phyloP scores from a whole-genome alignment of 1,284 basidiomycete species.

The Boletus austroedulis region DNA sequence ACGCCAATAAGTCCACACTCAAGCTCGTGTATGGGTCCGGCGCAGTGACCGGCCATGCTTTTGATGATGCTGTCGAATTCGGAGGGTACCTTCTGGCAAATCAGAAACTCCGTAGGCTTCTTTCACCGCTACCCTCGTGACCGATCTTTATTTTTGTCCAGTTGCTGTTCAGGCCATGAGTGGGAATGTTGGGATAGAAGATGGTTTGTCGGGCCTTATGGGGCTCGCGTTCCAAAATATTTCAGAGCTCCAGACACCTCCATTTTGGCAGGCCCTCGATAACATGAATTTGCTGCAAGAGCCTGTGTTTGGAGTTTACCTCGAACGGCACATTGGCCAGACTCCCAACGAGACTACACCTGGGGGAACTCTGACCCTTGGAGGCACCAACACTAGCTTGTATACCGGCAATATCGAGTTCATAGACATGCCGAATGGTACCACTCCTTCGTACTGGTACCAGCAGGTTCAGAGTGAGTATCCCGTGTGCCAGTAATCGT shows the following conservation, averaged over 20 bases:
- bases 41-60: slow-evolving; percentile 41
- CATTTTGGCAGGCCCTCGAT: slow-evolving; percentile 67
- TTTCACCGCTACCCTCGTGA: neutral
- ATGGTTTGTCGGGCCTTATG: slow-evolving; percentile 56
- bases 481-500: neutral
- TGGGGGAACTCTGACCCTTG: slow-evolving; percentile 70
- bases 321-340: slow-evolving; percentile 44
- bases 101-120: slow-evolving; percentile 29
- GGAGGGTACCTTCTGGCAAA: slow-evolving; percentile 41
- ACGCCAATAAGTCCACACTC: slow-evolving; percentile 15
- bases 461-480: slow-evolving; percentile 48
- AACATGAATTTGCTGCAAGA: slow-evolving; percentile 44
- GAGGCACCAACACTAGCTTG: slow-evolving; percentile 63
- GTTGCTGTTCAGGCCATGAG: slow-evolving; percentile 36
- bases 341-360: slow-evolving; percentile 38
- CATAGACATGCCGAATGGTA: slow-evolving; percentile 37
- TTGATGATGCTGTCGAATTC: slow-evolving; percentile 48
- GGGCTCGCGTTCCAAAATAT: slow-evolving; percentile 64
- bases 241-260: slow-evolving; percentile 50
- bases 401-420: slow-evolving; percentile 65
- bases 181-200: no score
- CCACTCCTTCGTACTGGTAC: slow-evolving; percentile 40
- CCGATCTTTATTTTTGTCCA: slow-evolving; percentile 2
- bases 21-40: slow-evolving; percentile 50
- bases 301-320: slow-evolving; percentile 59